Base-by-base conservation (phyloP, 2,329 filamentous ascomycete species). In the Achaetomium macrosporum region DNA sequence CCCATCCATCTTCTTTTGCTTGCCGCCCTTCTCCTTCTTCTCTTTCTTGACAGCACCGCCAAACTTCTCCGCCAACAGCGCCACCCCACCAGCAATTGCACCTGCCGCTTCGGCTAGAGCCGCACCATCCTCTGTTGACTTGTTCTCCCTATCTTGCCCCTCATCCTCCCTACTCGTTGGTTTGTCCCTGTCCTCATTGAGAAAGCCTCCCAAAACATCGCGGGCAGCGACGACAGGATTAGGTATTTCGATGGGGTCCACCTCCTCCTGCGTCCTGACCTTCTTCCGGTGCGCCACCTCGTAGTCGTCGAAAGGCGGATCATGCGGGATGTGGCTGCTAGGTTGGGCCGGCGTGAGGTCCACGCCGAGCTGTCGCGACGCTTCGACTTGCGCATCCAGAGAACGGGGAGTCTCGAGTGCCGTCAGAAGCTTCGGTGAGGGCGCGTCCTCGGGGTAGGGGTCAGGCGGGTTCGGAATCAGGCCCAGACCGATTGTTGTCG, bases 271-370 rank as follows among this genome's bases (percentile, higher is more conserved):
- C 17, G 61, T 69, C 53, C 66, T 68, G 46, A 62, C 50, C 59
- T 66, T 70, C 61, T 72, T 73, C 43, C 65, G 66, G 16, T 64
- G 65, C 33, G 63, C 62, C 16, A 66, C 62, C 49, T 69, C 60
- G 45, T 69, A 69, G 50, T 69, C 60, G 45, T 69, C 69, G 42
- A 69, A 69, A 8, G 69, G 68, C 39, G 63, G 64, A 2, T 72
- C 70, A 45, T 72, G 70, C 53, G 64, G 59, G 19, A 72, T 55
- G 48, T 63, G 62, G 46, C 66, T 70, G 47, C 61, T 67, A 19
- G 54, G 47, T n/a, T 51, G 51, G 10, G 48, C 48, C 19, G 68
- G 69, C 2, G 64, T 66, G 30, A 69, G 59, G 46, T 69, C 65
- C 11, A 67, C 50, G 42, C 56, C 51, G 25, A 54, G 16, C 15